Base-by-base conservation (phyloP, 345 rosid genomes). In the Citrus maxima region DNA sequence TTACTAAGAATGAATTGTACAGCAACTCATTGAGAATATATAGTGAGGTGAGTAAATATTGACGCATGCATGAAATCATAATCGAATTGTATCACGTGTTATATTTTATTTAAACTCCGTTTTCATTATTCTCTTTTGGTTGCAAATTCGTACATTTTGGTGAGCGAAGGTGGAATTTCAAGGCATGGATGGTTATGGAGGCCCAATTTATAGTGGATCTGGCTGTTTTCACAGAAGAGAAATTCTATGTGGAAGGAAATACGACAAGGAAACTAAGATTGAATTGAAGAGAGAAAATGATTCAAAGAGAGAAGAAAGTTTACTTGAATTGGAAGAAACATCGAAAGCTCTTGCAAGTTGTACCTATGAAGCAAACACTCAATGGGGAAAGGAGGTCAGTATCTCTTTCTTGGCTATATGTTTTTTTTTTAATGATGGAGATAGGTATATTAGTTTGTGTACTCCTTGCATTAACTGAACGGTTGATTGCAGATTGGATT, bases 141-240 rank as follows among this genome's bases (percentile, higher is more conserved):
- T 59, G 22, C 30, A 56, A 34, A 38, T 32, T 73, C 4, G 1
- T 56, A 37, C 3, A 16, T 56, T 55, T 25, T 19, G 58, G 21
- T 60, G 6, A 58, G 51, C 70, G 68, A 77, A 93, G 97, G 85
- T 93, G 54, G 94, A 93, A 30, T 86, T 92, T 58, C 78, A 70
- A 35, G 93, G 98, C 27, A 5, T 85, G 61, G 95, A 92, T 83
- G 94, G 94, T 51, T 80, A 78, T 81, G 98, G 95, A 63, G 98
- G 97, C 0, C 89, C 90, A 49, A 21, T 88, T 0, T 95, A 91
- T 73, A 1, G 86, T 38, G 98, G 98, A 70, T 90, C 88, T 19
- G 93, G 97, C 49, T 91, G 97, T 77, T 88, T 95, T 77, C 97
- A 93, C 80, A 87, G 97, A 85, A 89, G 98, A 85, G 93, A 91